These are phyloP conservation scores for Acarospora socialis DNA, from an alignment of 2,329 filamentous ascomycete species.

Conservation along the genomic window DNA sequence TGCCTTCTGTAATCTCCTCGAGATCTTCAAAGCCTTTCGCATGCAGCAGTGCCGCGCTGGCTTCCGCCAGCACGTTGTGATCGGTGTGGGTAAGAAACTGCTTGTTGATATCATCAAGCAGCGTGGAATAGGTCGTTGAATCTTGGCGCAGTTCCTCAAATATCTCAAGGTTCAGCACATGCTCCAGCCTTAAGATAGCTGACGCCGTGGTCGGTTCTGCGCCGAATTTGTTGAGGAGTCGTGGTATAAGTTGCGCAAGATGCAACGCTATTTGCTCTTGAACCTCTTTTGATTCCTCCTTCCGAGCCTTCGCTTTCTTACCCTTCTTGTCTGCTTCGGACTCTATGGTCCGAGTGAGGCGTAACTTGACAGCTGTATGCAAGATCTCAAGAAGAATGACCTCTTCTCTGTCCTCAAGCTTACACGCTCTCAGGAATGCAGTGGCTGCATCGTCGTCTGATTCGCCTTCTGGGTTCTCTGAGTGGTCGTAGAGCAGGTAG, in stretches of 20 bases:
- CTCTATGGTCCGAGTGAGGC: constrained; percentile 52
- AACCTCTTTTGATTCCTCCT: constrained; percentile 49
- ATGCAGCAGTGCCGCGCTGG: constrained; percentile 66
- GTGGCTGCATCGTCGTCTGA: constrained; percentile 45
- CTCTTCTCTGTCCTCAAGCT: constrained; percentile 64
- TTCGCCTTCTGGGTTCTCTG: constrained; percentile 40
- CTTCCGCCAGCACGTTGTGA: constrained; percentile 70
- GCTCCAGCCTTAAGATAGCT: constrained; percentile 71
- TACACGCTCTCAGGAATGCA: constrained; percentile 56
- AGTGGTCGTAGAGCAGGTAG: constrained; percentile 87
- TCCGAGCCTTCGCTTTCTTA: constrained; percentile 44
- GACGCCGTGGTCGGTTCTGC: constrained; percentile 77
- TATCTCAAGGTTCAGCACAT: constrained; percentile 70
- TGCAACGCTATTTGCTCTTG: constrained; percentile 67
- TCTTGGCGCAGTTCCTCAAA: constrained; percentile 85
- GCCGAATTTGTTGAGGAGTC: constrained; percentile 82
- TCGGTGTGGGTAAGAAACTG: constrained; percentile 92
- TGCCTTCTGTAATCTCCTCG: constrained; percentile 69
- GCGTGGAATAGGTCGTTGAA: constrained; percentile 59
- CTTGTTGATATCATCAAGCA: constrained; percentile 83
- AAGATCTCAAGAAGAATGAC: constrained; percentile 75
- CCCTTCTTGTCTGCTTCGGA: constrained; percentile 39
- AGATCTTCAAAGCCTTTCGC: constrained; percentile 78
- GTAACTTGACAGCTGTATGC: constrained; percentile 64
- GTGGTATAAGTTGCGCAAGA: constrained; percentile 66